phyloP scores from a whole-genome alignment of 2,329 filamentous ascomycete species.

The Aspergillus arachidicola region DNA sequence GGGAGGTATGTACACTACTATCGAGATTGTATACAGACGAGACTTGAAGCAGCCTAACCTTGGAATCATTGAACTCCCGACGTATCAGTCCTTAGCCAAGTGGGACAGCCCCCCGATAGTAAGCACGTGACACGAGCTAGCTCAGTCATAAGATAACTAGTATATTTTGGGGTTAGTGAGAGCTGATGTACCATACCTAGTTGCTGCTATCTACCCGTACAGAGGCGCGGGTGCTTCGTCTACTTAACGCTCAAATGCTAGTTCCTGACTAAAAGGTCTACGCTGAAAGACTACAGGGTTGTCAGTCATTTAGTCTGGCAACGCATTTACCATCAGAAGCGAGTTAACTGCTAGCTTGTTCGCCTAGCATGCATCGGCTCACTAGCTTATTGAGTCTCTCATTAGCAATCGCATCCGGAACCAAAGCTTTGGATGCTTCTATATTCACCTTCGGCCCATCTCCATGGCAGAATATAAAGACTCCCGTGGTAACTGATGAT shows the following conservation, averaged over 20 bases:
- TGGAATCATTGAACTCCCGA: too few relatives aligned
- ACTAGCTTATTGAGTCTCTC: constrained; percentile 31
- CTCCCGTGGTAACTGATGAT: constrained; percentile 27
- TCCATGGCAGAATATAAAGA: constrained; percentile 1
- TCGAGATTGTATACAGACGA: neutral
- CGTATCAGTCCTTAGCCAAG: neutral
- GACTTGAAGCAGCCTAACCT: too few relatives aligned
- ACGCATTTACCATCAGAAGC: neutral
- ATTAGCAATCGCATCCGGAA: constrained; percentile 27
- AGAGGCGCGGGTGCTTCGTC: neutral
- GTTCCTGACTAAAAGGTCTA: neutral
- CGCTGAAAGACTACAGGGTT: neutral
- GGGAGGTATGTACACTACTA: neutral
- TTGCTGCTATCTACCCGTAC: neutral
- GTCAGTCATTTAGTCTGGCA: neutral
- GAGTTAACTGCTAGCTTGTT: neutral
- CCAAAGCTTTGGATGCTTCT: constrained; percentile 34
- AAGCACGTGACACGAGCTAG: neutral
- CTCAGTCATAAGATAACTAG: neutral
- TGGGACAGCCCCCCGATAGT: neutral
- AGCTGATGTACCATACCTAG: neutral
- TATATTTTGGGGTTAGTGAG: neutral
- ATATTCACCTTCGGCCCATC: constrained; percentile 36
- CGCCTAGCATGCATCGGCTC: constrained; percentile 29
- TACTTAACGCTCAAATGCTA: neutral